Conservation (phyloP, 768 basidiomycete species). For the Pleurotus cornucopiae region DNA sequence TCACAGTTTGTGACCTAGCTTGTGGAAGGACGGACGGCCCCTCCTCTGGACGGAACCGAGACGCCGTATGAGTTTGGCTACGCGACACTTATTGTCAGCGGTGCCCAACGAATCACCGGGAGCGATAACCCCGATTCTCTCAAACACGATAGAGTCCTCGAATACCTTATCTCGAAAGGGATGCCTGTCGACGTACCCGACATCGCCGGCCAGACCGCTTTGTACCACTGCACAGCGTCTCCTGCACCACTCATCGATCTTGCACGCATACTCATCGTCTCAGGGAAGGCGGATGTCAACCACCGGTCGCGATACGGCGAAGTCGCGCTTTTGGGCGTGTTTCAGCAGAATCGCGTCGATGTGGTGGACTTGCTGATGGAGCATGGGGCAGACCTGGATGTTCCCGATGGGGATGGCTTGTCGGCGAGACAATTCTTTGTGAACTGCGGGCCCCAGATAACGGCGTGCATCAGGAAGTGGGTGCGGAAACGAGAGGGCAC, state of each 20-base stretch:
- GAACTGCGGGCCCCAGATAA: constrained; percentile 36
- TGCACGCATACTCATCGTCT: constrained; percentile 33
- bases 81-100: constrained; percentile 32
- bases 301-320: constrained; percentile 45
- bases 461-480: constrained; percentile 42
- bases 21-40: constrained; percentile 26
- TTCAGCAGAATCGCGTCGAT: constrained; percentile 23
- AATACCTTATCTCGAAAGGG: constrained; percentile 37
- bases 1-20: constrained; percentile 11
- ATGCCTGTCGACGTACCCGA: constrained; percentile 37
- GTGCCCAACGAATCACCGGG: constrained; percentile 30
- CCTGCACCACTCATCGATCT: constrained; percentile 23
- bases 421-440: constrained; percentile 26
- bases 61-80: constrained; percentile 41
- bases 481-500: constrained; percentile 41
- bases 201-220: constrained; percentile 44
- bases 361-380: constrained; percentile 46
- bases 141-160: constrained; percentile 30
- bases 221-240: constrained; percentile 39
- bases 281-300: constrained; percentile 43
- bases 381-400: constrained; percentile 40
- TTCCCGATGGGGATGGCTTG: constrained; percentile 32
- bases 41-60: constrained; percentile 34
- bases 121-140: constrained; percentile 11
- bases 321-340: constrained; percentile 31